phyloP scores from a whole-genome alignment of 78 protist species.

The Chrysochromulina parva region DNA sequence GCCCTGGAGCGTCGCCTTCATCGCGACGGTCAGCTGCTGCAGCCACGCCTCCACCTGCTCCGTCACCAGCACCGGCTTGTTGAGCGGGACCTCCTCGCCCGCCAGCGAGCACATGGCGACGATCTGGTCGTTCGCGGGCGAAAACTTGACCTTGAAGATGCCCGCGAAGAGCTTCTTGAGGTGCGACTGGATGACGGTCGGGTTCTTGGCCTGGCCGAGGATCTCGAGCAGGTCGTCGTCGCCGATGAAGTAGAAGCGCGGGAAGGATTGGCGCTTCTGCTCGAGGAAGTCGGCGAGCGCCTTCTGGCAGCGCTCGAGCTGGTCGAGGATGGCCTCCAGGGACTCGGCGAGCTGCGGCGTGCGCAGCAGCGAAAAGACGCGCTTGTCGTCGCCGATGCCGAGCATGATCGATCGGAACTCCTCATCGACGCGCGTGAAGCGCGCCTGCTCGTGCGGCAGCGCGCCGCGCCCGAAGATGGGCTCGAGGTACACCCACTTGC shows the following conservation, averaged over 20 bases:
- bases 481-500: slow-evolving; percentile 93
- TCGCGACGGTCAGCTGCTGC: slow-evolving; percentile 12
- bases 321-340: slow-evolving; percentile 55
- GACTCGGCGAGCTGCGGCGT: background rate
- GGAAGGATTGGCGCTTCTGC: slow-evolving; percentile 83
- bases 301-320: slow-evolving; percentile 76
- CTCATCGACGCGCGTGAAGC: slow-evolving; percentile 79
- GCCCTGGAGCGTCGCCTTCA: background rate
- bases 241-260: slow-evolving; percentile 94
- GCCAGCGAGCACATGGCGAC: slow-evolving; percentile 49
- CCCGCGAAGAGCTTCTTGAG: slow-evolving; percentile 85
- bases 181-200: slow-evolving; percentile 77
- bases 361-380: slow-evolving; percentile 41
- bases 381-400: slow-evolving; percentile 29
- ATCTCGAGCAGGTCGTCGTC: slow-evolving; percentile 93
- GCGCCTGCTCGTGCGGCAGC: slow-evolving; percentile 80
- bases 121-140: background rate
- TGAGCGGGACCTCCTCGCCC: slow-evolving; percentile 71
- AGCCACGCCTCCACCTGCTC: slow-evolving; percentile 78
- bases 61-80: slow-evolving; percentile 49
- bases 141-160: slow-evolving; percentile 60
- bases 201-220: slow-evolving; percentile 69
- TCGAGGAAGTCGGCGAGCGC: slow-evolving; percentile 86
- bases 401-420: slow-evolving; percentile 59
- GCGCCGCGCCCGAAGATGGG: slow-evolving; percentile 85